Evolutionary conservation across 2,329 filamentous ascomycete genomes (phyloP).

Genomic region (Ophiosphaerella korrae): DNA sequence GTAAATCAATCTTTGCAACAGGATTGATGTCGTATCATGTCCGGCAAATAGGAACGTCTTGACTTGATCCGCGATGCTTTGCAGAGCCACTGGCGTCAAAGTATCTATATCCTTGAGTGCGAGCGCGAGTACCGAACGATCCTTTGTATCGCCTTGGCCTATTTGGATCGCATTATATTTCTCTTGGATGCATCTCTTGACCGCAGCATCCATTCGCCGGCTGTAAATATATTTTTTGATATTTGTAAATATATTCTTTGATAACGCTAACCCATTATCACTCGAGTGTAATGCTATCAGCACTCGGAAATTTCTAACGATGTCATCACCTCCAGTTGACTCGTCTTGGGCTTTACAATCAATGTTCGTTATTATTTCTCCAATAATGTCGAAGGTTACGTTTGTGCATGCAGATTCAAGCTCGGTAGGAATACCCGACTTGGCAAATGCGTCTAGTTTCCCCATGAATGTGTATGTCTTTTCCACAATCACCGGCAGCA

Average conservation of each 20-base stretch:
- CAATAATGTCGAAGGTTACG: slow-evolving; percentile 45
- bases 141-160: slow-evolving; percentile 23
- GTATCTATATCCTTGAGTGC: slow-evolving; percentile 32
- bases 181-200: slow-evolving; percentile 33
- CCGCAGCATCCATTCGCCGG: slow-evolving; percentile 27
- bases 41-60: slow-evolving; percentile 55
- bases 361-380: slow-evolving; percentile 35
- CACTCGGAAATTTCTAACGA: slow-evolving; percentile 30
- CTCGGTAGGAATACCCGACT: slow-evolving; percentile 27
- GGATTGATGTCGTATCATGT: slow-evolving; percentile 52
- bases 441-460: slow-evolving; percentile 36
- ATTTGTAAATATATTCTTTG: too few species aligned
- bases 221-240: slow-evolving; percentile 28
- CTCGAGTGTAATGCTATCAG: slow-evolving; percentile 25
- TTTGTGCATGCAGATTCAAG: slow-evolving; percentile 40
- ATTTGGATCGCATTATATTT: slow-evolving; percentile 33
- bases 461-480: slow-evolving; percentile 42
- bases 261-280: slow-evolving; percentile 27
- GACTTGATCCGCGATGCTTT: slow-evolving; percentile 46
- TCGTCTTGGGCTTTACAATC: slow-evolving; percentile 37
- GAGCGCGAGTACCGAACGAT: slow-evolving; percentile 44
- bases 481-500: slow-evolving; percentile 43
- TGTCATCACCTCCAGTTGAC: slow-evolving; percentile 20
- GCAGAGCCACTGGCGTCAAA: slow-evolving; percentile 45
- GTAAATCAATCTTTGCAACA: slow-evolving; percentile 41